Conservation (phyloP, 83 land plant species). For the Picea mariana region DNA sequence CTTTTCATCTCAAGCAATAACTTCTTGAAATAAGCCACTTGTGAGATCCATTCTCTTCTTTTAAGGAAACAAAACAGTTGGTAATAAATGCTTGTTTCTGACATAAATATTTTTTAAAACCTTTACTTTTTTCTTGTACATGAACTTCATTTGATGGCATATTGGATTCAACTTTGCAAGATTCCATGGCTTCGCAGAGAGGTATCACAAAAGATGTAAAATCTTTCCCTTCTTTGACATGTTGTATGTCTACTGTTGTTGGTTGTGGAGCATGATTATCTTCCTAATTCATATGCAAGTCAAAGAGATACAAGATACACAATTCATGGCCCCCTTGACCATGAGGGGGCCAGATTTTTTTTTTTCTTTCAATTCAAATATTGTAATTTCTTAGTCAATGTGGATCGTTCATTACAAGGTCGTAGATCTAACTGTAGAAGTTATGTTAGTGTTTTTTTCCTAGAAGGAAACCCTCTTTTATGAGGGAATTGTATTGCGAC, state of each 20-base stretch:
- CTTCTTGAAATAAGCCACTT: constrained; percentile 16
- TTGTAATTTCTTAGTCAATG: no score
- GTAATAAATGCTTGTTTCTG: constrained; percentile 3
- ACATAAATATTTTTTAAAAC: constrained; percentile 2
- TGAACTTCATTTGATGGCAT: constrained; percentile 5
- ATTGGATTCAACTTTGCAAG: constrained; percentile 3
- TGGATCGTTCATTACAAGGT: no score
- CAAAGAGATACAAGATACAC: no score
- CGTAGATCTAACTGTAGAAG: no score
- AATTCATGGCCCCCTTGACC: no score
- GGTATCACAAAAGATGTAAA: constrained; percentile 16
- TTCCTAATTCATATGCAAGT: no score
- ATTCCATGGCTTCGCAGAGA: constrained; percentile 16
- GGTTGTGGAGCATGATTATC: no score
- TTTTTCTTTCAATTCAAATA: no score
- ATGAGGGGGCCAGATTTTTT: no score
- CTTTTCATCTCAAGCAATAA: constrained; percentile 1
- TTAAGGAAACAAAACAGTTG: not conserved
- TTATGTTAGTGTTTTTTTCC: no score
- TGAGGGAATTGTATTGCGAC: no score
- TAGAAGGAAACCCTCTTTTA: no score
- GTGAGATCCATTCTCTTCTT: constrained; percentile 18
- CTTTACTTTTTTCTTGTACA: constrained; percentile 12
- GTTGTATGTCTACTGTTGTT: not conserved
- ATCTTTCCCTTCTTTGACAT: constrained; percentile 13